Evolutionary conservation across 1,139 yeast genomes (phyloP), one percentile per base, ranked within the genome.

Genomic region (Pichia cactophila): DNA sequence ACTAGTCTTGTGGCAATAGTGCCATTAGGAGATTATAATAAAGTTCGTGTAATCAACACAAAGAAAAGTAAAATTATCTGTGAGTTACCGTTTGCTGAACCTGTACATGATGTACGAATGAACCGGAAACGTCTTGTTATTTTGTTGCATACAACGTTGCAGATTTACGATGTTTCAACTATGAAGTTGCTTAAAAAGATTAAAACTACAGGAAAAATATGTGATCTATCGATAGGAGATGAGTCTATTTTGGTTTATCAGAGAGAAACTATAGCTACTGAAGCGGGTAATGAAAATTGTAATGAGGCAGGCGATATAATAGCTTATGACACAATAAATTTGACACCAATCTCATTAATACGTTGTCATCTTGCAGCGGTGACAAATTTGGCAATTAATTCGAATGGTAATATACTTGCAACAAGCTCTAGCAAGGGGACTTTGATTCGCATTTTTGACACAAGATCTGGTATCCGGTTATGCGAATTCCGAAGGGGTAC

Each of bases 131-230:
- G 95, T 45, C 72, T 92, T 57, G 76, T 87, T 23, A 95, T 90
- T 12, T 73, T 88, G 29, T 71, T 92, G 49, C 89, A 84, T 58
- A 89, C 85, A 54, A 96, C 90, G 64, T 83, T 92, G 9, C 89
- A 86, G 67, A 79, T 92, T 46, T 92, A 92, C 66, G 97, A 92
- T 62, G 84, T 92, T 42, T 75, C 83, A 44, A 86, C 84, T 58
- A 89, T 92, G 97, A 82, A 83, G 60, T 72, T 92, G 41, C 69
- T 92, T 45, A 96, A 89, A 64, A 88, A 95, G 0, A 83, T 92
- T 47, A 8, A 26, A 28, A 40, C 33, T 6, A 40, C 14, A 11
- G 33, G 33, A 1, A n/a, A 7, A 14, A 12, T 26, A 2, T 26
- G 33, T 29, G 33, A 40, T n/a, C 23, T 29, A 20, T 16, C 33